These are phyloP conservation scores for Byssoonygena ceratinophila DNA, from an alignment of 2,329 filamentous ascomycete species.

Conservation along the genomic window DNA sequence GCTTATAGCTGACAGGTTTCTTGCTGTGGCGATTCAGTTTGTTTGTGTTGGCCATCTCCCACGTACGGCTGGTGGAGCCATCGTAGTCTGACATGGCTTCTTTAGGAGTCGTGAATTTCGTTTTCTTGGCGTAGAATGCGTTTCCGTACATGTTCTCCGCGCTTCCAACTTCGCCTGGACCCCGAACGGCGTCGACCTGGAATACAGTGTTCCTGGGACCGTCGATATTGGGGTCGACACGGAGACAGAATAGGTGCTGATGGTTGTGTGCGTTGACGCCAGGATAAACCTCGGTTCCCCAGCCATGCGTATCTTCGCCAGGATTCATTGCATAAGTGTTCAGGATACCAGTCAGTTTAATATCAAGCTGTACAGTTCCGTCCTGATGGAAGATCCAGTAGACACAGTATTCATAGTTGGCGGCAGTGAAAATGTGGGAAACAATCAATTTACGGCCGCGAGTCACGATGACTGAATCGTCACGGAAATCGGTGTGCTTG, in stretches of 20 bases:
- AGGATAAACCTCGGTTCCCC: slow-evolving; percentile 85
- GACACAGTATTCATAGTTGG: slow-evolving; percentile 86
- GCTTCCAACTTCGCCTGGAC: slow-evolving; percentile 65
- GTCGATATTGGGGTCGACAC: slow-evolving; percentile 78
- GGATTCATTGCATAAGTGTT: slow-evolving; percentile 79
- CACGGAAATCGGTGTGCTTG: slow-evolving; percentile 90
- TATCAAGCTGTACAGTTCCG: slow-evolving; percentile 81
- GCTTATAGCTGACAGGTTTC: slow-evolving; percentile 77
- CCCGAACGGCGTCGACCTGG: slow-evolving; percentile 63
- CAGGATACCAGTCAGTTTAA: slow-evolving; percentile 82
- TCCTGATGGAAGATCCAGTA: slow-evolving; percentile 92
- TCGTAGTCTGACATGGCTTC: slow-evolving; percentile 70
- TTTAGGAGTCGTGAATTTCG: slow-evolving; percentile 60
- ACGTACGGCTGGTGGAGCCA: slow-evolving; percentile 65
- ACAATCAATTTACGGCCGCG: slow-evolving; percentile 76
- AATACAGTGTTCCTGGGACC: slow-evolving; percentile 76
- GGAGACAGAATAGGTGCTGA: slow-evolving; percentile 87
- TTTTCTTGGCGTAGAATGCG: slow-evolving; percentile 77
- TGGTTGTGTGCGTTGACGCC: slow-evolving; percentile 93
- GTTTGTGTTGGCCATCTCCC: slow-evolving; percentile 80
- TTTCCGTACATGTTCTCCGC: slow-evolving; percentile 81
- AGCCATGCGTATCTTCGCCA: slow-evolving; percentile 71
- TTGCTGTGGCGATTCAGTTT: slow-evolving; percentile 77
- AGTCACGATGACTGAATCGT: slow-evolving; percentile 76
- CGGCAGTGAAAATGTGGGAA: slow-evolving; percentile 86